A percentile compares a stretch with the other conserved stretches of the same genome.
Conservation (phyloP, 1,139 yeast genomes). For the Lodderomyces pseudojiufengensis region DNA sequence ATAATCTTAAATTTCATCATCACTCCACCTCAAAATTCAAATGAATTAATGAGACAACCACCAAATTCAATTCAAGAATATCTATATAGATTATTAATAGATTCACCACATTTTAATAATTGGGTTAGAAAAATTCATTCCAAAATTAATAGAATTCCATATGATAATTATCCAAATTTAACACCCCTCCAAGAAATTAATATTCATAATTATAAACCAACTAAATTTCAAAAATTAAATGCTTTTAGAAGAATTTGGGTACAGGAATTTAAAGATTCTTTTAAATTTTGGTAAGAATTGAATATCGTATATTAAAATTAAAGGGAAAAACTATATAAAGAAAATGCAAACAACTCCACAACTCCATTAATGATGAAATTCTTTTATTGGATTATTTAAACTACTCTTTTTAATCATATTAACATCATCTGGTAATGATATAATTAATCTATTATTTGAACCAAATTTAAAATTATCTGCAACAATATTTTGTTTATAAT, state of each 20-base stretch:
- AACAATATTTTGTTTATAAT: slow-evolving; percentile 59
- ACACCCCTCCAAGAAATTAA: slow-evolving; percentile 17
- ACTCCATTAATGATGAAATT: slow-evolving; percentile 7
- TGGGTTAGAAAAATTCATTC: slow-evolving; percentile 68
- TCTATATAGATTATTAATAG: slow-evolving; percentile 46
- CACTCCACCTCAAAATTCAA: too few relatives aligned
- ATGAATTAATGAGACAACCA: slow-evolving; percentile 16
- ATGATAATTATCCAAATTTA: slow-evolving; percentile 16
- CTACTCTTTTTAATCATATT: slow-evolving; percentile 57
- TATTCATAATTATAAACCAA: slow-evolving; percentile 40
- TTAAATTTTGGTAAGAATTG: slow-evolving; percentile 34
- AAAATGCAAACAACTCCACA: slow-evolving; percentile 1
- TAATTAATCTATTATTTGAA: slow-evolving; percentile 63
- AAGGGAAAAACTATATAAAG: neutral
- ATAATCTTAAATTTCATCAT: too few relatives aligned
- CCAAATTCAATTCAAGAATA: slow-evolving; percentile 48
- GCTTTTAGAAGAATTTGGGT: slow-evolving; percentile 63
- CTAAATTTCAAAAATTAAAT: slow-evolving; percentile 50
- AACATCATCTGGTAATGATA: slow-evolving; percentile 70
- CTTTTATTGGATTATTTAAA: slow-evolving; percentile 50
- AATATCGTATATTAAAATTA: neutral
- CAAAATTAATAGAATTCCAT: slow-evolving; percentile 57
- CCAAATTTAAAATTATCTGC: slow-evolving; percentile 80
- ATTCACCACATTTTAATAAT: slow-evolving; percentile 61
- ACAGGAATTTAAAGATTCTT: slow-evolving; percentile 57